Conservation (phyloP, 768 basidiomycete genomes). For the Neoboletus magnificus region DNA sequence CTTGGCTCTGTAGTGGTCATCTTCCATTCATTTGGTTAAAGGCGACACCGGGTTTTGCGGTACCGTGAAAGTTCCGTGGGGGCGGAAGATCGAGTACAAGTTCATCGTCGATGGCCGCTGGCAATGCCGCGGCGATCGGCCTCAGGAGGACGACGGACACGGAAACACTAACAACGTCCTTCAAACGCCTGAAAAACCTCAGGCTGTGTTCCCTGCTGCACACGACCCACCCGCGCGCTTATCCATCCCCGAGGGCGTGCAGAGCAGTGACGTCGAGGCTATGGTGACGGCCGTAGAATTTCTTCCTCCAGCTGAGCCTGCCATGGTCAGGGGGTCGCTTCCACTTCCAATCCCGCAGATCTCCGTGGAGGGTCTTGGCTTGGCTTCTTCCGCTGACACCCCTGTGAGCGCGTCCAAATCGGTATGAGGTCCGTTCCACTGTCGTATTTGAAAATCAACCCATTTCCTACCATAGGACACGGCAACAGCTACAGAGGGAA, state of each 20-base stretch:
- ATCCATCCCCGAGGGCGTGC: slow-evolving; percentile 11
- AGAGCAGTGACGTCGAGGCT: slow-evolving; percentile 13
- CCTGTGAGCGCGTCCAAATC: slow-evolving; percentile 22
- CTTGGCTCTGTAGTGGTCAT: slow-evolving; percentile 49
- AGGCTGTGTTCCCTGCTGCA: neutral
- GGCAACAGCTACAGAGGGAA: slow-evolving; percentile 20
- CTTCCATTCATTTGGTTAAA: slow-evolving; percentile 52
- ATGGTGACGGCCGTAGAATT: slow-evolving; percentile 29
- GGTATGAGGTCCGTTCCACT: slow-evolving; percentile 7
- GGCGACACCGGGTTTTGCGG: slow-evolving; percentile 54
- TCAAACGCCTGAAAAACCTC: slow-evolving; percentile 47
- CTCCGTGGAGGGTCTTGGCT: slow-evolving; percentile 6
- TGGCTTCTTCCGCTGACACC: slow-evolving; percentile 33
- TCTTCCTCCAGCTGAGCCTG: slow-evolving; percentile 11
- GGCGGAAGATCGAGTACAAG: slow-evolving; percentile 65
- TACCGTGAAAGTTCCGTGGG: slow-evolving; percentile 56
- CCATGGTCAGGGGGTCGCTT: slow-evolving; percentile 2
- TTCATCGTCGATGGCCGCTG: slow-evolving; percentile 76
- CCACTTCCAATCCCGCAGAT: slow-evolving; percentile 21
- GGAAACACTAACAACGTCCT: slow-evolving; percentile 75
- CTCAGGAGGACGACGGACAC: slow-evolving; percentile 56
- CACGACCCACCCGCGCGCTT: slow-evolving; percentile 7
- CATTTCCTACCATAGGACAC: slow-evolving; percentile 14
- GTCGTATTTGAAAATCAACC: neutral
- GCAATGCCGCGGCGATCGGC: slow-evolving; percentile 50